Conservation (phyloP, 768 basidiomycete genomes). For the Lentinula lateritia region DNA sequence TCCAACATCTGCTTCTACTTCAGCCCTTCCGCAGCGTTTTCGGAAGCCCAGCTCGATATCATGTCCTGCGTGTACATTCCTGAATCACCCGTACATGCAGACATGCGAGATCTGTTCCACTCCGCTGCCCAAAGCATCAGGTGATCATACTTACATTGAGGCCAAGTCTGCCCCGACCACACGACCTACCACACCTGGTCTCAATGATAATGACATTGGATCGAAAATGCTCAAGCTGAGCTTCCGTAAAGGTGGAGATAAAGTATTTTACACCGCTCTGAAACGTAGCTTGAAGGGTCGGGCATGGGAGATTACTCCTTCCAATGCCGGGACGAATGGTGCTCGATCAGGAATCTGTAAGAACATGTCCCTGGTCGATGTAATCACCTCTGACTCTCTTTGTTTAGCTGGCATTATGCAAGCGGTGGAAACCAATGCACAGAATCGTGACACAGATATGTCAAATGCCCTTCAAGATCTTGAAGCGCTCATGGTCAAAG, state of each 20-base stretch:
- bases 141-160: constrained; percentile 8
- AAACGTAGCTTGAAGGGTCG: constrained; percentile 66
- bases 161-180: constrained; percentile 64
- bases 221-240: constrained; percentile 70
- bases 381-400: neutral
- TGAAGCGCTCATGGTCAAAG: constrained; percentile 86
- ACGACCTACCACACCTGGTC: constrained; percentile 50
- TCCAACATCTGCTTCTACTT: constrained; percentile 32
- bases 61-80: constrained; percentile 88
- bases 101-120: constrained; percentile 87
- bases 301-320: constrained; percentile 57
- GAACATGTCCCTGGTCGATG: constrained; percentile 13
- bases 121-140: constrained; percentile 38
- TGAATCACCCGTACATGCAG: constrained; percentile 72
- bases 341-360: constrained; percentile 48
- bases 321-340: neutral
- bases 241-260: constrained; percentile 89
- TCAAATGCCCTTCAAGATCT: constrained; percentile 79
- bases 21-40: constrained; percentile 16
- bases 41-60: constrained; percentile 34
- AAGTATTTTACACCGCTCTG: constrained; percentile 71
- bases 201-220: constrained; percentile 28
- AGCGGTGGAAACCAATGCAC: constrained; percentile 62
- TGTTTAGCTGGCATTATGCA: constrained; percentile 74
- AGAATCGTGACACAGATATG: constrained; percentile 60